phyloP scores from a whole-genome alignment of 1,139 yeast species.

The Pichia sp. region DNA sequence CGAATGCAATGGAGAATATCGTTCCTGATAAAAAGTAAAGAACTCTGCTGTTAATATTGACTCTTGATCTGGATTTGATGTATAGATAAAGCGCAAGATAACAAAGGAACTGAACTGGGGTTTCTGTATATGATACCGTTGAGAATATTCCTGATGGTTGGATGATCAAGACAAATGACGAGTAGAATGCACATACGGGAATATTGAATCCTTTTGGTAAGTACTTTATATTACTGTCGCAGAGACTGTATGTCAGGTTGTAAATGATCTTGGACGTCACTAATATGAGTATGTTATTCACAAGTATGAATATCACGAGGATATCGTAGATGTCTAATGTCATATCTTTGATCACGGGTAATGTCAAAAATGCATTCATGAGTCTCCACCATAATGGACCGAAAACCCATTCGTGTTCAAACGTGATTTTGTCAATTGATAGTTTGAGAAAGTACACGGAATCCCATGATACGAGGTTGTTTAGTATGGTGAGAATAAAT shows the following conservation, averaged over 20 bases:
- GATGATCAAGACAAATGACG: conserved; percentile 51
- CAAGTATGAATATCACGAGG: conserved; percentile 40
- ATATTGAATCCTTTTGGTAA: conserved; percentile 10
- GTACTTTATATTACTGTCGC: conserved; percentile 18
- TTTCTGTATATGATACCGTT: conserved; percentile 75
- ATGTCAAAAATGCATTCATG: conserved; percentile 28
- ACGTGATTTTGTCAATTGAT: conserved; percentile 49
- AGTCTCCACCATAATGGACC: conserved; percentile 74
- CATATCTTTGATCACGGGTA: neutral
- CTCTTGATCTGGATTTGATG: conserved; percentile 36
- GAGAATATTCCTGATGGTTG: conserved; percentile 85
- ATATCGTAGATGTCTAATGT: conserved; percentile 39
- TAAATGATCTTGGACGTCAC: conserved; percentile 51
- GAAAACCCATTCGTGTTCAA: conserved; percentile 91
- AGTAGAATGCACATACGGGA: conserved; percentile 32
- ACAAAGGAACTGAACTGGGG: conserved; percentile 63
- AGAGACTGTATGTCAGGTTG: conserved; percentile 41
- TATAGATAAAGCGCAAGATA: conserved; percentile 59
- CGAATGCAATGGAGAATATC: conserved; percentile 53
- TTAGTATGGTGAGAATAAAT: conserved; percentile 30
- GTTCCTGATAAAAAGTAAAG: conserved; percentile 56
- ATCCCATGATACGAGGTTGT: conserved; percentile 78
- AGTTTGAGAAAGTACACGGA: conserved; percentile 70
- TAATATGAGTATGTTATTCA: conserved; percentile 56
- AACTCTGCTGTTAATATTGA: conserved; percentile 4